phyloP scores from a whole-genome alignment of 2,329 filamentous ascomycete genomes.

The Beauveria sp. region DNA sequence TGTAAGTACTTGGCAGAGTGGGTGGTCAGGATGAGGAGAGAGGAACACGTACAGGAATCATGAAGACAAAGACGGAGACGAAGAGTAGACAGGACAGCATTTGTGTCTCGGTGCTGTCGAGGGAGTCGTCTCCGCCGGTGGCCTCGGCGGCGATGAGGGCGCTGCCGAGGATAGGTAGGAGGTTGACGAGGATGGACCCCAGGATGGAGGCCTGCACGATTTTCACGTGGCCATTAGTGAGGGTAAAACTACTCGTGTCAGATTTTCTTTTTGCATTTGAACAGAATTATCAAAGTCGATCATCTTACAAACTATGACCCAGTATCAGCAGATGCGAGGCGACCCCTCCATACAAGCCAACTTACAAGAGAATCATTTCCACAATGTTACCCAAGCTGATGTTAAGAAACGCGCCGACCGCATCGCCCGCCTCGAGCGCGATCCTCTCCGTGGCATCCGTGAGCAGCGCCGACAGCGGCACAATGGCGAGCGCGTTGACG shows the following conservation, averaged over 20 bases:
- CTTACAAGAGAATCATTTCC: conserved; percentile 52
- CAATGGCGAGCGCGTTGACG: conserved; percentile 53
- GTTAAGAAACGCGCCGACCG: conserved; percentile 51
- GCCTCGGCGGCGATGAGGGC: conserved; percentile 64
- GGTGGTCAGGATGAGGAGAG: accelerated
- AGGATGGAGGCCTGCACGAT: conserved; percentile 71
- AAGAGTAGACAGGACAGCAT: conserved; percentile 29
- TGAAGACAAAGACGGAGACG: conserved; percentile 31
- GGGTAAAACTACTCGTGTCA: conserved; percentile 35
- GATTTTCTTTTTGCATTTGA: background rate
- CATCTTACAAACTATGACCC: background rate
- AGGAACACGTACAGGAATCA: conserved; percentile 25
- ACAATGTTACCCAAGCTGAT: conserved; percentile 57
- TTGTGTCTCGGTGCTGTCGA: conserved; percentile 25
- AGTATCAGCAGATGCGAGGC: conserved; percentile 12
- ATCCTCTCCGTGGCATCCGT: conserved; percentile 54
- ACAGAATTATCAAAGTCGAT: background rate
- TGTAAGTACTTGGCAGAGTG: background rate
- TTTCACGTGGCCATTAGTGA: conserved; percentile 54
- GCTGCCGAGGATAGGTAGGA: conserved; percentile 69
- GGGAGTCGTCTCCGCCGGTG: conserved; percentile 55
- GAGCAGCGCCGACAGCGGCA: conserved; percentile 50
- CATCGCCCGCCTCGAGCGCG: conserved; percentile 48
- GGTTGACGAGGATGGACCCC: conserved; percentile 69
- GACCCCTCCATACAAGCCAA: background rate